These are phyloP conservation scores for Vinca minor DNA, from an alignment of 257 asterid genomes.

Conservation along the genomic window DNA sequence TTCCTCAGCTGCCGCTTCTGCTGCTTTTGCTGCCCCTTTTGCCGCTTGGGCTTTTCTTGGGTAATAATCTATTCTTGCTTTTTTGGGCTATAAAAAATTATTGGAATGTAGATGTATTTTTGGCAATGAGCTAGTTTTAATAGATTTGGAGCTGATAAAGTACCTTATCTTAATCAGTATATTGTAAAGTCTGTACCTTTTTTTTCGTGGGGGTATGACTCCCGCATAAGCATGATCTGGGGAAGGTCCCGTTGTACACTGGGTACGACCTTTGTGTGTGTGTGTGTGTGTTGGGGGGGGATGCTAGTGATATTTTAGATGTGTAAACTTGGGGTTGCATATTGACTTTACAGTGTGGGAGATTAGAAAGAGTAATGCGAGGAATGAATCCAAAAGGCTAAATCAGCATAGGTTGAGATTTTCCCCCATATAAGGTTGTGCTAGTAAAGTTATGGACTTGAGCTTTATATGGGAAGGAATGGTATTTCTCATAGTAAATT, in stretches of 20 bases:
- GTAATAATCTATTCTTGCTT: constrained; percentile 26
- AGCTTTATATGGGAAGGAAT: too few relatives aligned
- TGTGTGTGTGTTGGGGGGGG: too few relatives aligned
- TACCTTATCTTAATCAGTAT: too few relatives aligned
- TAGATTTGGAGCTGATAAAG: background rate
- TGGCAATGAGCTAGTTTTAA: background rate
- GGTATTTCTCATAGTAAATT: background rate
- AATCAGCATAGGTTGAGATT: background rate
- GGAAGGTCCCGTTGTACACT: too few relatives aligned
- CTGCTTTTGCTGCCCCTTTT: constrained; percentile 47
- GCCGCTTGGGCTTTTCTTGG: constrained; percentile 49
- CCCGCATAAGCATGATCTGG: too few relatives aligned
- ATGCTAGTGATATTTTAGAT: too few relatives aligned
- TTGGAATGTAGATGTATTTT: too few relatives aligned
- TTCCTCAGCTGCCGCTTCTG: constrained; percentile 36
- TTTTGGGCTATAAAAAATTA: background rate
- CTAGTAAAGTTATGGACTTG: too few relatives aligned
- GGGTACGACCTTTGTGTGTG: too few relatives aligned
- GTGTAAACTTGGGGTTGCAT: background rate
- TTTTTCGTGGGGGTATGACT: too few relatives aligned
- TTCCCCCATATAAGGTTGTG: background rate
- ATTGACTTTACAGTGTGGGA: background rate
- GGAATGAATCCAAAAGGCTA: background rate
- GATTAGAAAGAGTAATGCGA: background rate
- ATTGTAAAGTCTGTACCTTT: constrained; percentile 1